phyloP scores from a whole-genome alignment of 2,329 filamentous ascomycete species.

The Claviceps humidiphila region DNA sequence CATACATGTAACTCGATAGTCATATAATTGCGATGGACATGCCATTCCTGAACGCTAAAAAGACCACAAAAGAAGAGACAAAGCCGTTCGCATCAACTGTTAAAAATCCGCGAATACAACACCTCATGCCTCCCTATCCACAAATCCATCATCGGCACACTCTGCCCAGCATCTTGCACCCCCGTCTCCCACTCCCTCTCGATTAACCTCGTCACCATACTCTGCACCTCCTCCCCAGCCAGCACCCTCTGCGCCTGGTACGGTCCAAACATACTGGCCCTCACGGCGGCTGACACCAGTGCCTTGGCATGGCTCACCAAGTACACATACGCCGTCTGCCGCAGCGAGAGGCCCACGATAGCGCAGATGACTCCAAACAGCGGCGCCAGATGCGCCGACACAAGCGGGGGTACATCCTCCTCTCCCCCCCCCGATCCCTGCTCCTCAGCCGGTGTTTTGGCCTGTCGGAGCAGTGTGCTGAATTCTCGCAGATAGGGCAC shows the following conservation, averaged over 20 bases:
- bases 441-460: not conserved
- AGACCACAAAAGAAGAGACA: too few species aligned
- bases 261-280: conserved; percentile 65
- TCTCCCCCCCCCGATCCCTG: conserved; percentile 14
- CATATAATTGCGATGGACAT: too few species aligned
- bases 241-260: conserved; percentile 67
- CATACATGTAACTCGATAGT: too few species aligned
- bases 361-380: conserved; percentile 54
- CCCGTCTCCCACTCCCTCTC: conserved; percentile 43
- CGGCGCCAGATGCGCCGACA: conserved; percentile 55
- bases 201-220: conserved; percentile 43
- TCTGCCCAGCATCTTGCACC: conserved; percentile 59
- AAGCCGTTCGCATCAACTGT: conserved; percentile 40
- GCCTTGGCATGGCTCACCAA: conserved; percentile 66
- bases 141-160: conserved; percentile 64
- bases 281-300: conserved; percentile 61
- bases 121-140: conserved; percentile 77
- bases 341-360: conserved; percentile 44
- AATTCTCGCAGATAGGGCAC: conserved; percentile 22
- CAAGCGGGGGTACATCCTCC: conserved; percentile 20
- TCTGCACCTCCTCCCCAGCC: conserved; percentile 45
- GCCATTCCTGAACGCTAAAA: too few species aligned
- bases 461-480: conserved; percentile 19
- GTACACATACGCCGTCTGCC: conserved; percentile 61
- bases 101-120: conserved; percentile 76